A percentile compares a stretch with the other conserved stretches of the same genome.
phyloP scores from a whole-genome alignment of 108 stramenopile species.

The Cyclostephanos invisitatus region DNA sequence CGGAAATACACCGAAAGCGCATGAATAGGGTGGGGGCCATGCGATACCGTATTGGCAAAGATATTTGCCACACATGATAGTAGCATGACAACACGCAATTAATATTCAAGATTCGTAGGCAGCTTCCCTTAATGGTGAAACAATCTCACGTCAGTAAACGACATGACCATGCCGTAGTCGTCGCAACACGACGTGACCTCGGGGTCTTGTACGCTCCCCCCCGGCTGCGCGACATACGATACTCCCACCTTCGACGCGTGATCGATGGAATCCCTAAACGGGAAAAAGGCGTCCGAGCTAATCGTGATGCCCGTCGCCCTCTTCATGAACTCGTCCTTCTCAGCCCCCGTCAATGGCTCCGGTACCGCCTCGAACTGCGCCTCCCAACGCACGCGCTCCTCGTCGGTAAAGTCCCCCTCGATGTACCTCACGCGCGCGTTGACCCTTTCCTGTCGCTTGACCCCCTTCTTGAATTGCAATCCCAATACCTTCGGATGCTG shows the following conservation, averaged over 20 bases:
- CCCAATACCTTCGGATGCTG: constrained; percentile 98
- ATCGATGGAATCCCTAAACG: constrained; percentile 99
- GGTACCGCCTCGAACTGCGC: constrained; percentile 84
- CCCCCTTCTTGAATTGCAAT: constrained; percentile 90
- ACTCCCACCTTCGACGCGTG: constrained; percentile 97
- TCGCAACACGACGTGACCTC: constrained; percentile 91
- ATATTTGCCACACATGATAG: no score
- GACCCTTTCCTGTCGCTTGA: constrained; percentile 97
- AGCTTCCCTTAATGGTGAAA: constrained; percentile 92
- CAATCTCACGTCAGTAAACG: constrained; percentile 91
- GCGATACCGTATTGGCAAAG: no score
- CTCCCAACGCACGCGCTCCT: constrained; percentile 91
- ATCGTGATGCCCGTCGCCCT: constrained; percentile 81
- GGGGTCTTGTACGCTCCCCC: constrained; percentile 93
- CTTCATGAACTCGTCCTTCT: constrained; percentile 91
- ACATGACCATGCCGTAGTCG: constrained; percentile 98
- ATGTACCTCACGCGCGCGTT: constrained; percentile 99
- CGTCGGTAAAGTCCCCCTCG: constrained; percentile 95
- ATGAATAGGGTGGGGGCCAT: no score
- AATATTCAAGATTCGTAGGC: no score
- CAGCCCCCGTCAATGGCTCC: constrained; percentile 86
- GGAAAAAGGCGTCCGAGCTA: constrained; percentile 98
- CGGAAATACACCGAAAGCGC: no score
- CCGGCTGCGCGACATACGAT: constrained; percentile 93
- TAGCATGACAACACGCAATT: no score